Conservation (phyloP, 371 early-diverging fungal genomes). For the Circinella minor region DNA sequence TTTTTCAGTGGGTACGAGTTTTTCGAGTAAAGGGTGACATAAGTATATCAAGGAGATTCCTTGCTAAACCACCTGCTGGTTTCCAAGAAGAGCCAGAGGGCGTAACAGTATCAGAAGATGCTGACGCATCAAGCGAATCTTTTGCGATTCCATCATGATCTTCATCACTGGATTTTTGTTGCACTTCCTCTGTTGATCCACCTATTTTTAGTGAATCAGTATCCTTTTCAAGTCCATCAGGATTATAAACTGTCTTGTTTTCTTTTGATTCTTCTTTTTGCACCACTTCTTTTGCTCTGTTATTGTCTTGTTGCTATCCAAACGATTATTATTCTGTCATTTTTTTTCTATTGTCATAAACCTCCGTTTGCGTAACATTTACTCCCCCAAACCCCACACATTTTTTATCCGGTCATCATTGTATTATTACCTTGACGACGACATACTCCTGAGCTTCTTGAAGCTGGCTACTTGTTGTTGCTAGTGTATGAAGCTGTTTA, state of each 20-base stretch:
- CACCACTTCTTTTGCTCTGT: neutral
- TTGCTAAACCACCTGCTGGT: neutral
- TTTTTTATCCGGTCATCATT: neutral
- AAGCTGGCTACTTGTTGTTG: conserved; percentile 2
- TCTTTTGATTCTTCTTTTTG: neutral
- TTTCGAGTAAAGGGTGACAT: conserved; percentile 1
- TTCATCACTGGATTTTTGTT: neutral
- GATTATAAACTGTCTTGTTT: neutral
- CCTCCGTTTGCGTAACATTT: too few species aligned
- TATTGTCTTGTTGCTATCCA: neutral
- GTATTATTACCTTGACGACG: neutral
- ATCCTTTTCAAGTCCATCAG: neutral
- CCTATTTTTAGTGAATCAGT: neutral
- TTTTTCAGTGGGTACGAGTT: neutral
- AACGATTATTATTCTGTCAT: neutral
- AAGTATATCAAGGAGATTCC: conserved; percentile 2
- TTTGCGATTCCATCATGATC: neutral
- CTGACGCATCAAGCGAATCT: neutral
- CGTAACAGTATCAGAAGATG: neutral
- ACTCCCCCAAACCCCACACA: conserved; percentile 5
- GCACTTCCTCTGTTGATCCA: neutral
- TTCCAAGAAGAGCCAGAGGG: neutral
- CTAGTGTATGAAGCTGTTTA: conserved; percentile 3
- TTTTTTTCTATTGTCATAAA: too few species aligned
- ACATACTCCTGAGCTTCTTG: conserved; percentile 9